Base-by-base conservation (phyloP, 2,329 filamentous ascomycete species). In the Thermomyces lanuginosus region DNA sequence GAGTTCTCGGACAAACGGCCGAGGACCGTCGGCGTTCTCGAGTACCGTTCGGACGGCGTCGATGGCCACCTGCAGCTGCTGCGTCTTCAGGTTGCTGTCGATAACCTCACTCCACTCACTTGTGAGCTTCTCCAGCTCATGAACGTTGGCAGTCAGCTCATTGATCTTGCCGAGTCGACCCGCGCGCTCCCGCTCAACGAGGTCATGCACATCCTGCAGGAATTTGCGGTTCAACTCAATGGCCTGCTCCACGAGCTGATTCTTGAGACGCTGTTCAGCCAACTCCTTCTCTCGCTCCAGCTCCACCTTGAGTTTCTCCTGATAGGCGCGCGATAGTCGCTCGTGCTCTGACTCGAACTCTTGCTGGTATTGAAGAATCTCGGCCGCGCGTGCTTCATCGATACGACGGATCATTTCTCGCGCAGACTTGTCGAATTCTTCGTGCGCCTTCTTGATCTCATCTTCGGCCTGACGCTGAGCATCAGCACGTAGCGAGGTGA, bases 61-160 rank as follows among this genome's bases (percentile, higher is more conserved):
- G 16, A 95, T 78, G 11, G 89, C 89, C 18, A 98, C 82, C 48
- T 93, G 82, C 15, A 98, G 73, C 58, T 95, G 84, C 56, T 98
- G 89, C 1, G 89, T 93, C 55, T 80, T 77, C 36, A 95, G 69
- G 57, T 89, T 95, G 33, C 70, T 65, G 49, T 95, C 83, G 12
- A 98, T 72, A 19, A 95, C 81, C 21, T 74, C 71, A 55, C 86
- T 91, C 83, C 83, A 95, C 38, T 82, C 76, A 1, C 71, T 69
- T 1, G 84, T 91, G 29, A 98, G 69, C 53, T 75, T 74, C 59
- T 93, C 84, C 8, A 98, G 72, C 42, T 91, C 80, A 20, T 66
- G 64, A 10, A 98, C 80, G 8, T 75, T 76, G 17, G 69, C 61
- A 10, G 76, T 77, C 16, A 98, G 69, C 48, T 86, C 76, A 30